Conservation (phyloP, 352 stramenopile species). For the Globisporangium cederbergense region DNA sequence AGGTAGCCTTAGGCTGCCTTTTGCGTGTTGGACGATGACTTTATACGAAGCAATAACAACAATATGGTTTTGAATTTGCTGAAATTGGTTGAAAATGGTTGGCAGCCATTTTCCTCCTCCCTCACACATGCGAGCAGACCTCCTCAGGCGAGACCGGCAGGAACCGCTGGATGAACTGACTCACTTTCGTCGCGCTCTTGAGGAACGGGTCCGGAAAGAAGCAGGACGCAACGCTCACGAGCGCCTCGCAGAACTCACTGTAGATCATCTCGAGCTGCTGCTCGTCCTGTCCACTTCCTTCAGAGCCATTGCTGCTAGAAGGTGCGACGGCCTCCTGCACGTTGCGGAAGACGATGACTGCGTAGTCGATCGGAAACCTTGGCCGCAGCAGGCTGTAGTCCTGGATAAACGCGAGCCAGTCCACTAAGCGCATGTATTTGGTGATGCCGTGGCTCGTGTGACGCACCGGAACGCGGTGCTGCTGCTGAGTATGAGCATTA, state of each 20-base stretch:
- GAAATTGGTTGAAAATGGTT: too few species aligned
- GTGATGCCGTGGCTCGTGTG: conserved; percentile 32
- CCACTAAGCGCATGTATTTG: conserved; percentile 63
- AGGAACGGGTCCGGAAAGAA: conserved; percentile 71
- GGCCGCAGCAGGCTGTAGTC: conserved; percentile 66
- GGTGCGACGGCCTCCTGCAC: conserved; percentile 42
- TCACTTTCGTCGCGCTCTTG: conserved; percentile 43
- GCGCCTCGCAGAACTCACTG: conserved; percentile 66
- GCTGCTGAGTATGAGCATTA: not conserved
- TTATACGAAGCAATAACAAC: not conserved
- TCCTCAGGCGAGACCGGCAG: conserved; percentile 63
- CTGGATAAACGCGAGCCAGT: conserved; percentile 69
- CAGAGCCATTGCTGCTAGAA: conserved; percentile 26
- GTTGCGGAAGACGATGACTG: conserved; percentile 55
- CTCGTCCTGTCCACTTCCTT: not conserved
- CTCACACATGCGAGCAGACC: conserved; percentile 30
- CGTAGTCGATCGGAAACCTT: conserved; percentile 57
- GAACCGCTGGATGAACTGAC: conserved; percentile 71
- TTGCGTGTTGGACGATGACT: not conserved
- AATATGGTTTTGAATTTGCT: not conserved
- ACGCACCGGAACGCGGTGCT: not conserved
- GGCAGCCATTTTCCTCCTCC: too few species aligned
- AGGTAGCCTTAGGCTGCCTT: not conserved
- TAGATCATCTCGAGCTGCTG: conserved; percentile 64
- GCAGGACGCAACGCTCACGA: conserved; percentile 49